Evolutionary conservation across 2,329 filamentous ascomycete genomes (phyloP), one percentile per base, ranked within the genome.

Genomic region (Penicillium corylophilum): DNA sequence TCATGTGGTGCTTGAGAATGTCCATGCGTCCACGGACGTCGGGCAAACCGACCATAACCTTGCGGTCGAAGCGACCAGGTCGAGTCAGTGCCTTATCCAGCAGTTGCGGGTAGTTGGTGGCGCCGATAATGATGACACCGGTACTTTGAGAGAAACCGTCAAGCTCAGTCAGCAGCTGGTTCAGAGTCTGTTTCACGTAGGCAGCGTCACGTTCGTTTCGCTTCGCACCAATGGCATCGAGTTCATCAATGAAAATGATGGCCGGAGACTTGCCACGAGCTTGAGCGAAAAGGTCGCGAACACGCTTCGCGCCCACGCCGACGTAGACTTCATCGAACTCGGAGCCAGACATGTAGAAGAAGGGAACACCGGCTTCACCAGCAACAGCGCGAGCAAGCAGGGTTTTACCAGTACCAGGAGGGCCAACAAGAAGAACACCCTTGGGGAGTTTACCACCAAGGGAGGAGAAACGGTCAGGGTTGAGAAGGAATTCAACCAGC

Each of bases 311-410:
- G 68, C 92, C 91, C 48, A 99, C 94, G 68, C 94, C 94, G 31
- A 99, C 95, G 67, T 96, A 99, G 46, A 99, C 88, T 74, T 99
- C 94, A 67, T 99, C 94, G 68, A 99, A 99, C 71, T 99, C 94
- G 52, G 90, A 95, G 45, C 94, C 94, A 67, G 94, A 99, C 93
- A 99, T 97, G 81, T 96, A 99, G 81, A 97, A 99, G 81, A 99
- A 99, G 1, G 94, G 94, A 16, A 99, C 94, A 50, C 93, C 94
- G 48, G 94, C 92, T 77, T 99, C 94, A 46, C 94, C 94, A 43
- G 94, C 94, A 54, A 99, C 94, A 49, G 94, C 95, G 65, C 94
- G 87, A 57, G 94, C 94, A 55, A 99, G 83, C 36, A 99, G 83
- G 12, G 94, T 99, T 77, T 99, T 99, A 76, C 94, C 94, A 55